Percentiles rank a stretch among this genome's conserved stretches.
phyloP scores from a whole-genome alignment of 768 basidiomycete genomes.

The Termitomyces sp. region DNA sequence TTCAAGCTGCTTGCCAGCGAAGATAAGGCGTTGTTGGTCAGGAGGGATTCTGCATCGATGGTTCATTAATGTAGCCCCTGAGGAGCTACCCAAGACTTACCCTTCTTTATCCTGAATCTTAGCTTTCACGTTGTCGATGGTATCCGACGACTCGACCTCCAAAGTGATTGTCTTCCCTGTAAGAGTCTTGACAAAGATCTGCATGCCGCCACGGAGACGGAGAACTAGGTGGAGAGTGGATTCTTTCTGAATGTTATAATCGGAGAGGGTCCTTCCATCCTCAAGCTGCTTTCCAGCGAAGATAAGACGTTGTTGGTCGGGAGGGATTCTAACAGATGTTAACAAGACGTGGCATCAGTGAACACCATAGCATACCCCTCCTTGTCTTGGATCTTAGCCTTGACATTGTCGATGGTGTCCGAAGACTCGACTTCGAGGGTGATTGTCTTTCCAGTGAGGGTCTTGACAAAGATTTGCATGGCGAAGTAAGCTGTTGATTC shows the following conservation, averaged over 20 bases:
- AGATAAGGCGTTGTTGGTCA: slow-evolving; percentile 93
- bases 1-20: slow-evolving; percentile 93
- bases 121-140: slow-evolving; percentile 73
- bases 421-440: slow-evolving; percentile 70
- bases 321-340: slow-evolving; percentile 47
- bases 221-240: slow-evolving; percentile 52
- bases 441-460: slow-evolving; percentile 71
- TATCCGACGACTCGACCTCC: slow-evolving; percentile 76
- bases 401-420: slow-evolving; percentile 66
- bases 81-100: slow-evolving; percentile 16
- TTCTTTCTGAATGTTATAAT: slow-evolving; percentile 66
- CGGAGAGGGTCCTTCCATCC: slow-evolving; percentile 70
- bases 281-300: slow-evolving; percentile 83
- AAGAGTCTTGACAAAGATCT: slow-evolving; percentile 85
- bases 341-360: slow-evolving; percentile 2
- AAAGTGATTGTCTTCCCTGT: slow-evolving; percentile 91
- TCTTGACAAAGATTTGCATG: slow-evolving; percentile 48
- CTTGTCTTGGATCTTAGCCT: slow-evolving; percentile 87
- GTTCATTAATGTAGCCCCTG: not conserved
- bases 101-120: slow-evolving; percentile 87
- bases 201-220: slow-evolving; percentile 52
- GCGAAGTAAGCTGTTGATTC: slow-evolving; percentile 7
- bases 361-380: slow-evolving; percentile 47
- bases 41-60: slow-evolving; percentile 54
- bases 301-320: slow-evolving; percentile 75